A percentile compares a stretch with the other conserved stretches of the same genome.
These are phyloP conservation scores for Psilocybe cyanescens DNA, from an alignment of 768 basidiomycete species.

Conservation along the genomic window DNA sequence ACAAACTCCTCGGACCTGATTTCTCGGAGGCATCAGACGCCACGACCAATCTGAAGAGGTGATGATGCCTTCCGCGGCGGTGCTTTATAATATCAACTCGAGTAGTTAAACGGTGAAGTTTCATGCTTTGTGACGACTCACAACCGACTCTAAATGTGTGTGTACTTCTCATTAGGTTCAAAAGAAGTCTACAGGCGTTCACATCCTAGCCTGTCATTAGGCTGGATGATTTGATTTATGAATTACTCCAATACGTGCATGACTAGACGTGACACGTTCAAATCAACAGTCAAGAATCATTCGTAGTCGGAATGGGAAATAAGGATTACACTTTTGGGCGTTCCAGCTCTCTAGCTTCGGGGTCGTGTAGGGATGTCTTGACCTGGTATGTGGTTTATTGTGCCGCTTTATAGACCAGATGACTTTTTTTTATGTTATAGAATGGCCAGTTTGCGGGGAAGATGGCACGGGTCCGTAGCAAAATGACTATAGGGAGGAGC, in stretches of 20 bases:
- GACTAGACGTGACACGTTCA: constrained; percentile 10
- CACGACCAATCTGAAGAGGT: not conserved
- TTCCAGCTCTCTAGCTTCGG: not conserved
- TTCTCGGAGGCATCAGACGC: not conserved
- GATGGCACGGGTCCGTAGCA: not conserved
- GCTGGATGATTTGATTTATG: constrained; percentile 11
- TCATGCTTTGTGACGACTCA: not conserved
- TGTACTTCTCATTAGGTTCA: constrained; percentile 4
- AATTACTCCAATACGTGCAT: constrained; percentile 9
- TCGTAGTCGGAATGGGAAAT: constrained; percentile 1
- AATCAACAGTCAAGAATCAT: constrained; percentile 8
- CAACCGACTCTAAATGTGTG: constrained; percentile 3
- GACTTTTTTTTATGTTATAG: not conserved
- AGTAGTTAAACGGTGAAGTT: not conserved
- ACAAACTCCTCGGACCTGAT: not conserved
- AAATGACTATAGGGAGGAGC: not conserved
- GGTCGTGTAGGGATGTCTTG: not conserved
- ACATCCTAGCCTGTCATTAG: constrained; percentile 5
- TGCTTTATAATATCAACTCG: not conserved
- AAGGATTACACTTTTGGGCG: constrained; percentile 1
- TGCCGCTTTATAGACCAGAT: not conserved
- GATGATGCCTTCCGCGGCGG: constrained; percentile 6
- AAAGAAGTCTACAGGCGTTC: not conserved
- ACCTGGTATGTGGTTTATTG: not conserved
- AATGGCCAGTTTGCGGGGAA: not conserved